A percentile compares a stretch with the other conserved stretches of the same genome.
Conservation (phyloP, 2,329 filamentous ascomycete genomes). For the Didymella glomerata region DNA sequence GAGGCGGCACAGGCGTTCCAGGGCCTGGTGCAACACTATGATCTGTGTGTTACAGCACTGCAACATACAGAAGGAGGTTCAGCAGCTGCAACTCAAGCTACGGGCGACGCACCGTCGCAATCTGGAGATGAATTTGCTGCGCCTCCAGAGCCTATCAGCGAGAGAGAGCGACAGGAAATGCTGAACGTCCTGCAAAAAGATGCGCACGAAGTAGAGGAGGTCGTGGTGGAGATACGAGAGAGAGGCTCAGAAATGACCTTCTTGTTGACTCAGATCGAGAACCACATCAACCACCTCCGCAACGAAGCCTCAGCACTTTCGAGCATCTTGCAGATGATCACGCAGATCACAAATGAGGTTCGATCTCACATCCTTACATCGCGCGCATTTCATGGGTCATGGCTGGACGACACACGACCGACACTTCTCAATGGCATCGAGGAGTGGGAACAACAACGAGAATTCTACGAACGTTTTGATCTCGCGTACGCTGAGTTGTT, state of each 20-base stretch:
- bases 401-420: conserved; percentile 75
- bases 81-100: conserved; percentile 56
- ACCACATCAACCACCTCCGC: conserved; percentile 67
- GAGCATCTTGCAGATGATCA: conserved; percentile 71
- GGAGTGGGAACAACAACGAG: conserved; percentile 78
- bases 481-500: conserved; percentile 85
- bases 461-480: conserved; percentile 89
- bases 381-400: conserved; percentile 68
- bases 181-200: conserved; percentile 80
- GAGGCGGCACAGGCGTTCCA: conserved; percentile 83
- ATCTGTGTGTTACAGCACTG: conserved; percentile 89
- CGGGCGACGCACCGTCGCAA: conserved; percentile 46
- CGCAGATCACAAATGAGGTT: conserved; percentile 72
- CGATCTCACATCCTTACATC: conserved; percentile 71
- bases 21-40: conserved; percentile 86
- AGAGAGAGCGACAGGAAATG: conserved; percentile 83
- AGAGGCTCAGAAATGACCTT: conserved; percentile 79
- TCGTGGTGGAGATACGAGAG: conserved; percentile 74
- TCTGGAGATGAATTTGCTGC: conserved; percentile 41
- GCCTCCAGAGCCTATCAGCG: conserved; percentile 74
- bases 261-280: conserved; percentile 69
- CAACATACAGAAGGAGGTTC: conserved; percentile 78
- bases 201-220: conserved; percentile 68
- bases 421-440: conserved; percentile 71
- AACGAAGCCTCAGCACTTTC: conserved; percentile 66